Conservation (phyloP, 352 stramenopile genomes). For the Blastocystis sp. region DNA sequence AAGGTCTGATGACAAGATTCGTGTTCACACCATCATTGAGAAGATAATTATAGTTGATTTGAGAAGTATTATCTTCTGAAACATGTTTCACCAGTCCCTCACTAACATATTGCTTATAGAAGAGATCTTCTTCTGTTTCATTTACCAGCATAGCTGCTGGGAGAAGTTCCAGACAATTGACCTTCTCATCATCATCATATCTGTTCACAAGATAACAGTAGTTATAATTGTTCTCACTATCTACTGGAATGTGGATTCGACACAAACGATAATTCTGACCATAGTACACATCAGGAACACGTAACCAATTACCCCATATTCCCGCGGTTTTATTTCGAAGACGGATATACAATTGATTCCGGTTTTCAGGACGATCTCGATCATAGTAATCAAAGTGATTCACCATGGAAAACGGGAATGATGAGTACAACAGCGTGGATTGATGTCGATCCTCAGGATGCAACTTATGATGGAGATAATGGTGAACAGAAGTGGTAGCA, state of each 20-base stretch:
- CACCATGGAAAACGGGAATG: conserved; percentile 51
- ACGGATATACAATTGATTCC: conserved; percentile 51
- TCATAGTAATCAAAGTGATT: conserved; percentile 61
- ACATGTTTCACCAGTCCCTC: background rate
- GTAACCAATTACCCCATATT: conserved; percentile 52
- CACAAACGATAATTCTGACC: conserved; percentile 47
- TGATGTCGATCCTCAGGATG: conserved; percentile 1
- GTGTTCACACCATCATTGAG: conserved; percentile 49
- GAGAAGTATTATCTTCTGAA: background rate
- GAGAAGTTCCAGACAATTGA: conserved; percentile 15
- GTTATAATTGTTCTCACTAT: conserved; percentile 54
- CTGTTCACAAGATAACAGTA: conserved; percentile 60
- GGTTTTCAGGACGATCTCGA: conserved; percentile 26
- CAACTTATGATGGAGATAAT: background rate
- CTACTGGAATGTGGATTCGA: conserved; percentile 56
- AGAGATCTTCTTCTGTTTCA: conserved; percentile 11
- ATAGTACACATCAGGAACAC: conserved; percentile 52
- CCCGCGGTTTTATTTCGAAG: conserved; percentile 45
- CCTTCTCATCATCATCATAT: conserved; percentile 6
- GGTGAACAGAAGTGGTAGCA: conserved; percentile 31
- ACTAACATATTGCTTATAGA: conserved; percentile 50
- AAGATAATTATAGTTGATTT: conserved; percentile 54
- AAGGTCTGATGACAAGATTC: background rate
- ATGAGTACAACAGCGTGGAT: conserved; percentile 1
- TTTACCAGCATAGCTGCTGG: conserved; percentile 33